Evolutionary conservation across 192 early-diverging fungal species (phyloP).

Genomic region (Coemansia sp.): DNA sequence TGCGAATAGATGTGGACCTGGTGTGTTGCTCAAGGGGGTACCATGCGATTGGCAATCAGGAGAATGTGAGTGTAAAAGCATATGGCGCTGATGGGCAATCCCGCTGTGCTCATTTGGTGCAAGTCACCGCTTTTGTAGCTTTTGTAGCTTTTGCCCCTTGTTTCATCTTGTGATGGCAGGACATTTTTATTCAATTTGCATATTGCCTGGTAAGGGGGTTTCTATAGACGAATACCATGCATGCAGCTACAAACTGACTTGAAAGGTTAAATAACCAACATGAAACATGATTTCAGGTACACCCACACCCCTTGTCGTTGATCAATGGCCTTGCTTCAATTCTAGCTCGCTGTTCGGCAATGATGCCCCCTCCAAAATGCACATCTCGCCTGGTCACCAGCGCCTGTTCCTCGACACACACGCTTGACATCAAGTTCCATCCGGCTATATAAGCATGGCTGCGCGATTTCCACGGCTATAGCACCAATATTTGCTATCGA

Average conservation of each 20-base stretch:
- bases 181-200: background rate
- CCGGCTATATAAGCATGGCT: background rate
- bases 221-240: background rate
- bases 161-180: background rate
- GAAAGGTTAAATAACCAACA: background rate
- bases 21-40: background rate
- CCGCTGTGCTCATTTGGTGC: background rate
- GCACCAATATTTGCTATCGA: background rate
- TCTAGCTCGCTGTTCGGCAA: background rate
- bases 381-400: background rate
- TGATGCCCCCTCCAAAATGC: background rate
- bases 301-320: background rate
- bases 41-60: background rate
- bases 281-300: background rate
- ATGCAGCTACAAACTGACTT: background rate
- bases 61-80: background rate
- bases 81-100: background rate
- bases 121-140: background rate
- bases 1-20: conserved; percentile 1
- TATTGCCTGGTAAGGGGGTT: background rate
- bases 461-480: background rate
- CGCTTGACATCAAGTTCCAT: background rate
- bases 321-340: background rate
- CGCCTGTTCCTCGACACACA: background rate
- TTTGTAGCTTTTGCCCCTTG: background rate